A percentile compares a stretch with the other conserved stretches of the same genome.
phyloP scores from a whole-genome alignment of 768 basidiomycete genomes.

The Pholiota microspora region DNA sequence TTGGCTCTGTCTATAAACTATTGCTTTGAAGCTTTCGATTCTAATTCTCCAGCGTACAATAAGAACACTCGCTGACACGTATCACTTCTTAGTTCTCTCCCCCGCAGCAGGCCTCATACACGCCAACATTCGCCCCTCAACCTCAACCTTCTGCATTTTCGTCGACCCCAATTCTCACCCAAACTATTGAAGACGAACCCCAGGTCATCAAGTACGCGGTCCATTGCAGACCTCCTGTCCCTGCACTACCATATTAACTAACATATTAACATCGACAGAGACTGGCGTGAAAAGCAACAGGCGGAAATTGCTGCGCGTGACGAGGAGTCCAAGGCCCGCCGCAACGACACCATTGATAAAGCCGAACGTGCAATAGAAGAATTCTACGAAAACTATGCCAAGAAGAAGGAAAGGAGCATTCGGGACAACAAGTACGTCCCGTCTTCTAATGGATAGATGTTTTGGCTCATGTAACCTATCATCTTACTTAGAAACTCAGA shows the following conservation, averaged over 20 bases:
- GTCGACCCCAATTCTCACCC: slow-evolving; percentile 71
- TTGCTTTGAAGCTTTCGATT: no score
- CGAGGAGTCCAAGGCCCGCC: slow-evolving; percentile 70
- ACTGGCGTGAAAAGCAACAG: slow-evolving; percentile 87
- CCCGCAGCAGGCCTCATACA: slow-evolving; percentile 38
- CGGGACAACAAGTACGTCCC: slow-evolving; percentile 84
- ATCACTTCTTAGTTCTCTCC: slow-evolving; percentile 29
- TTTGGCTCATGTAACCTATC: neutral
- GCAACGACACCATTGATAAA: slow-evolving; percentile 79
- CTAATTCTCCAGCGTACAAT: no score
- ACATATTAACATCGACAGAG: slow-evolving; percentile 36
- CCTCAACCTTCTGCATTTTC: slow-evolving; percentile 72
- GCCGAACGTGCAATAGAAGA: slow-evolving; percentile 88
- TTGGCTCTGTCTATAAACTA: no score
- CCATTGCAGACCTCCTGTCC: neutral
- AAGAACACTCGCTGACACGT: slow-evolving; percentile 12
- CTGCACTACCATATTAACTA: neutral
- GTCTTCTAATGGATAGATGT: neutral
- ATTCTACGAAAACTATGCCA: slow-evolving; percentile 86
- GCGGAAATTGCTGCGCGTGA: slow-evolving; percentile 83
- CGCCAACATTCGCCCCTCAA: slow-evolving; percentile 68
- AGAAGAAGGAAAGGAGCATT: slow-evolving; percentile 88
- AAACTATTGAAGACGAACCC: slow-evolving; percentile 77
- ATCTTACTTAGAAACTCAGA: slow-evolving; percentile 73
- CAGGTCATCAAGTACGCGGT: slow-evolving; percentile 77